These are phyloP conservation scores for Picochlorum sp. DNA, from an alignment of 139 green algal species.

Conservation along the genomic window DNA sequence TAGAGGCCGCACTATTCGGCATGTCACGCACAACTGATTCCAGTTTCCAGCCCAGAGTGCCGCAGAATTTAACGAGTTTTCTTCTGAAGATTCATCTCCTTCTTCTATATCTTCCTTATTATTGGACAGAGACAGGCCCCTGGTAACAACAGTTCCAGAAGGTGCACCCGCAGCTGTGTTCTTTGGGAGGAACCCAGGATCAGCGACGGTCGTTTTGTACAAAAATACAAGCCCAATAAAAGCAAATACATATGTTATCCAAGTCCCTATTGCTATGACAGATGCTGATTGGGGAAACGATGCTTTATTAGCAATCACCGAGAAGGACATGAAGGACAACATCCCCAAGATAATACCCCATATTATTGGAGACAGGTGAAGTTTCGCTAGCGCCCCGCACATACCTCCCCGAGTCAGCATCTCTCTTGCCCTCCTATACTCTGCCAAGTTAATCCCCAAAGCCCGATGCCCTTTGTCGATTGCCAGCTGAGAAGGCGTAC, in stretches of 20 bases:
- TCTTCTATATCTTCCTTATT: neutral
- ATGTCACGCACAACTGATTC: conserved; percentile 81
- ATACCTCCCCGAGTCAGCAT: conserved; percentile 2
- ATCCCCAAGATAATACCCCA: conserved; percentile 64
- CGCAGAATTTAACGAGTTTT: conserved; percentile 55
- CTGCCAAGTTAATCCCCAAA: conserved; percentile 48
- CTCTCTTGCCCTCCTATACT: conserved; percentile 36
- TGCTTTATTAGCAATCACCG: conserved; percentile 21
- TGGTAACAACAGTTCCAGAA: neutral
- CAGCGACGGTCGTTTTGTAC: conserved; percentile 59
- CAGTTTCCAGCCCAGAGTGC: conserved; percentile 78
- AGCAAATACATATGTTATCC: conserved; percentile 18
- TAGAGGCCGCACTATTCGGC: conserved; percentile 81
- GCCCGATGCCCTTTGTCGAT: conserved; percentile 83
- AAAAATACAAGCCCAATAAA: conserved; percentile 52
- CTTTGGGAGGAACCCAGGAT: conserved; percentile 64
- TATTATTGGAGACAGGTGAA: conserved; percentile 73
- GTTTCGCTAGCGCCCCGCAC: conserved; percentile 24
- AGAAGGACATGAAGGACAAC: conserved; percentile 49
- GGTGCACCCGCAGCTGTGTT: neutral
- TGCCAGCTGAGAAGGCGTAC: conserved; percentile 79
- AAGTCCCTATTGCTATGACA: conserved; percentile 15
- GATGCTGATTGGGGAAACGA: neutral
- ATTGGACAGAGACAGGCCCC: neutral
- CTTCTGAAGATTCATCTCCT: neutral